These are phyloP conservation scores for Umbellularia californica DNA, from an alignment of 164 flowering plant species.

Conservation along the genomic window DNA sequence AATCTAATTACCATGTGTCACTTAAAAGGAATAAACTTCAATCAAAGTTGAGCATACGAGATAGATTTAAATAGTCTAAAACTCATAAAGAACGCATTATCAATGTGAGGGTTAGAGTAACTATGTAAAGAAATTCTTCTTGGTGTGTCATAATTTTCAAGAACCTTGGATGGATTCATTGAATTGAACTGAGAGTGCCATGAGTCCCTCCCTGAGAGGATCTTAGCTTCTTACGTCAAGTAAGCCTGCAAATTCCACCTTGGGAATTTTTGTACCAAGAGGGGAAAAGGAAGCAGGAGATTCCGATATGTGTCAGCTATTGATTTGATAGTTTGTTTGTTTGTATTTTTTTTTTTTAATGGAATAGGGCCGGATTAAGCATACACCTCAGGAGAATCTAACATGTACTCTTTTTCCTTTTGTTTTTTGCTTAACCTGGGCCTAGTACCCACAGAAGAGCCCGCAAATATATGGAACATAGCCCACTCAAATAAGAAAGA, in stretches of 20 bases:
- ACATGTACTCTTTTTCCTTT: not conserved
- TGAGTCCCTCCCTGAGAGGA: not conserved
- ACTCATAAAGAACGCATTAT: too few relatives aligned
- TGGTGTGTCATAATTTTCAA: not conserved
- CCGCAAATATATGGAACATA: not conserved
- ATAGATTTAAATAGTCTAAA: too few relatives aligned
- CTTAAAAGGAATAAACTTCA: too few relatives aligned
- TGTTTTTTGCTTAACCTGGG: too few relatives aligned
- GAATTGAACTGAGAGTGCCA: too few relatives aligned
- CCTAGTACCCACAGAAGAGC: not conserved
- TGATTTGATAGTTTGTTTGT: slow-evolving; percentile 5
- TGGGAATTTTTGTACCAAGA: not conserved
- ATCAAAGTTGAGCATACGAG: too few relatives aligned
- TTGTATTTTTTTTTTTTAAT: not conserved
- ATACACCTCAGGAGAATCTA: not conserved
- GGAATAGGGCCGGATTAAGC: not conserved
- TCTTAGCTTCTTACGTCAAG: not conserved
- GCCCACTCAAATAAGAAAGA: not conserved
- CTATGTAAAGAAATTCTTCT: not conserved
- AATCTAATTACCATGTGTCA: too few relatives aligned
- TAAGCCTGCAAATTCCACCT: not conserved
- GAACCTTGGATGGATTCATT: not conserved
- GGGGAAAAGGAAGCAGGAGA: slow-evolving; percentile 2
- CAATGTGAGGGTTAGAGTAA: not conserved
- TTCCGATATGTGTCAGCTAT: slow-evolving; percentile 20